Evolutionary conservation across 179 eudicot species (phyloP).

Genomic region (Vitellaria paradoxa): DNA sequence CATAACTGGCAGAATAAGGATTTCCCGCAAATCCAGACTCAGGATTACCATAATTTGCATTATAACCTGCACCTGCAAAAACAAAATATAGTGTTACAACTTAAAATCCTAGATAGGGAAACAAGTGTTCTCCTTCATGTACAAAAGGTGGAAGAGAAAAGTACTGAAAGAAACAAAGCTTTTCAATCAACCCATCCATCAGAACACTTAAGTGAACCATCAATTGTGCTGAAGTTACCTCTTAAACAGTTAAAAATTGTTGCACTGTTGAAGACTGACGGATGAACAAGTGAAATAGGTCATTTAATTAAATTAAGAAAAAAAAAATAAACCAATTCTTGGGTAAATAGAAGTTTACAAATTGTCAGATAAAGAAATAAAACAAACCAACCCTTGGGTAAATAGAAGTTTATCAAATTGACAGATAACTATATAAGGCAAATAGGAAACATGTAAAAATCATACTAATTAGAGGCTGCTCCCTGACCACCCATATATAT

Average conservation of each 20-base stretch:
- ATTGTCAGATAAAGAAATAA: too few species aligned
- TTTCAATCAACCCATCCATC: background rate
- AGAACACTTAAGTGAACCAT: background rate
- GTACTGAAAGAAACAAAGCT: background rate
- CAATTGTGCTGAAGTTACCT: background rate
- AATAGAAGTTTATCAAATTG: background rate
- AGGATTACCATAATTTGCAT: slow-evolving; percentile 51
- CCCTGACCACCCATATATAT: too few species aligned
- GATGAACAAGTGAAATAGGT: background rate
- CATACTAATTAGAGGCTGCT: background rate
- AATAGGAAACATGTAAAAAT: background rate
- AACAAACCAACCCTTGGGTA: background rate
- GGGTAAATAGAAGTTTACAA: too few species aligned
- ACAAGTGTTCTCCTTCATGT: background rate
- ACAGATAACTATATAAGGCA: background rate
- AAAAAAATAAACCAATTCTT: background rate
- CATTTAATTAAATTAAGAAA: background rate
- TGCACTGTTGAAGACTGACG: background rate
- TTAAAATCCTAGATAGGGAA: background rate
- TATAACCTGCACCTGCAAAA: slow-evolving; percentile 48
- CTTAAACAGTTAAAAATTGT: background rate
- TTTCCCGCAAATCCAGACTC: slow-evolving; percentile 64
- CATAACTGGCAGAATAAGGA: slow-evolving; percentile 65
- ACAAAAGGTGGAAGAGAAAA: background rate
- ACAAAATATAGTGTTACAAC: slow-evolving; percentile 3